Evolutionary conservation across 352 stramenopile species (phyloP).

Genomic region (Globisporangium middletonii): DNA sequence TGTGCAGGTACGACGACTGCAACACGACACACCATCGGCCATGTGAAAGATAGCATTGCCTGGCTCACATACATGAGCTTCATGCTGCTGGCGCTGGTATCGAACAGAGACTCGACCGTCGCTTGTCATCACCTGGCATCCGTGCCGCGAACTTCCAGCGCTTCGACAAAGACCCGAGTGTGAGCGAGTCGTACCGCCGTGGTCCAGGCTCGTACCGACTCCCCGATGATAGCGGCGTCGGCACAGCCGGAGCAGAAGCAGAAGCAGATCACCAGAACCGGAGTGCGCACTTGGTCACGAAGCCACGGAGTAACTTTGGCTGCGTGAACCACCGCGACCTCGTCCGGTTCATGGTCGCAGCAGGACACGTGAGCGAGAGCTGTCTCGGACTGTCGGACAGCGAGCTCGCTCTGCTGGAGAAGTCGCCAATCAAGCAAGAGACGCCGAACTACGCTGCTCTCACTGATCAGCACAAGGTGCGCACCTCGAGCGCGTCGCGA

Average conservation of each 20-base stretch:
- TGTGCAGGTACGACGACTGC: constrained; percentile 21
- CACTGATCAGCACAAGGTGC: constrained; percentile 19
- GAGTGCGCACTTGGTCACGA: constrained; percentile 4
- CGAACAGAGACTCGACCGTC: constrained; percentile 24
- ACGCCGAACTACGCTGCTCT: constrained; percentile 38
- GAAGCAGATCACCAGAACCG: constrained; percentile 5
- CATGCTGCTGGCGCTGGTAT: not conserved
- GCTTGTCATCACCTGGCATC: constrained; percentile 24
- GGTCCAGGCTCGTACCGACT: constrained; percentile 24
- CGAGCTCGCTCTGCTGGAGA: not conserved
- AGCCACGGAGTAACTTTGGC: constrained; percentile 23
- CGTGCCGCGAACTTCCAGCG: constrained; percentile 26
- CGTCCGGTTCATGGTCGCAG: constrained; percentile 37
- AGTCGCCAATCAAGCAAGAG: not conserved
- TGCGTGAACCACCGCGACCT: constrained; percentile 33
- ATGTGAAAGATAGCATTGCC: too few species aligned
- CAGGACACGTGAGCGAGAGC: constrained; percentile 32
- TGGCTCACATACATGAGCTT: too few species aligned
- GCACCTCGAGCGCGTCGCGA: not conserved
- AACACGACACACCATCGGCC: too few species aligned
- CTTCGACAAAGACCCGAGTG: constrained; percentile 16
- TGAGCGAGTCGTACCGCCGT: constrained; percentile 29
- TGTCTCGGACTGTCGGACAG: constrained; percentile 17
- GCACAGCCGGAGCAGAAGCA: not conserved
- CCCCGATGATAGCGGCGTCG: not conserved